Conservation (phyloP, 176 grass and related monocot species). For the Juncus effusus region DNA sequence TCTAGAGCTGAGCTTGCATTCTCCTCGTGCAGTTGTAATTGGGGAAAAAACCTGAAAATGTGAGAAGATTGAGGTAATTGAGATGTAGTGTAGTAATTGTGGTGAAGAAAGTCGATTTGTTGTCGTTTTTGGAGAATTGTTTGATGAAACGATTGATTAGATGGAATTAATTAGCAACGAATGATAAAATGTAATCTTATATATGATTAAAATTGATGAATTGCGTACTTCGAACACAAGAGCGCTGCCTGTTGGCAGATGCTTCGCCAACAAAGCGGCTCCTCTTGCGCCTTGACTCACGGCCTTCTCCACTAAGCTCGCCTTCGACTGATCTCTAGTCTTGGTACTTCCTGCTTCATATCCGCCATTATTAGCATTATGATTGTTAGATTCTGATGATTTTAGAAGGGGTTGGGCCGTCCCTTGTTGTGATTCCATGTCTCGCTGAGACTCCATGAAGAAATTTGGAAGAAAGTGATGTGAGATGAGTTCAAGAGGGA, state of each 20-base stretch:
- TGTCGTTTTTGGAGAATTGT: too few relatives aligned
- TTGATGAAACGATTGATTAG: too few relatives aligned
- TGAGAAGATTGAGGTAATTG: not conserved
- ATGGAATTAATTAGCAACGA: too few relatives aligned
- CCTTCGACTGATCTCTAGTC: not conserved
- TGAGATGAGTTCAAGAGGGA: not conserved
- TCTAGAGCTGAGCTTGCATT: too few relatives aligned
- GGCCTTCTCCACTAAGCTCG: conserved; percentile 12
- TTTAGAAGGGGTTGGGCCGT: conserved; percentile 10
- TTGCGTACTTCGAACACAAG: conserved; percentile 9
- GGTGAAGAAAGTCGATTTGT: too few relatives aligned
- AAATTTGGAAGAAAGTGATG: not conserved
- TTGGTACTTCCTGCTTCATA: not conserved
- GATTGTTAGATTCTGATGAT: too few relatives aligned
- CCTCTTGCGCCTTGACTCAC: not conserved
- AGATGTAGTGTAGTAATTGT: too few relatives aligned
- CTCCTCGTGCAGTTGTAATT: too few relatives aligned
- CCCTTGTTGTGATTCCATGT: not conserved
- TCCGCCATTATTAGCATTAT: too few relatives aligned
- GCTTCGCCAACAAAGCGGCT: conserved; percentile 19
- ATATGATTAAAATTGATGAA: too few relatives aligned
- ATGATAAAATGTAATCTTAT: too few relatives aligned
- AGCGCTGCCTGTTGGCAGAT: conserved; percentile 8
- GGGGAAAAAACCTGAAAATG: not conserved
- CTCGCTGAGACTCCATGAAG: conserved; percentile 12